Percentiles rank a stretch among this genome's conserved stretches.
Conservation (phyloP, 441 rosid species). For the Corymbia calophylla region DNA sequence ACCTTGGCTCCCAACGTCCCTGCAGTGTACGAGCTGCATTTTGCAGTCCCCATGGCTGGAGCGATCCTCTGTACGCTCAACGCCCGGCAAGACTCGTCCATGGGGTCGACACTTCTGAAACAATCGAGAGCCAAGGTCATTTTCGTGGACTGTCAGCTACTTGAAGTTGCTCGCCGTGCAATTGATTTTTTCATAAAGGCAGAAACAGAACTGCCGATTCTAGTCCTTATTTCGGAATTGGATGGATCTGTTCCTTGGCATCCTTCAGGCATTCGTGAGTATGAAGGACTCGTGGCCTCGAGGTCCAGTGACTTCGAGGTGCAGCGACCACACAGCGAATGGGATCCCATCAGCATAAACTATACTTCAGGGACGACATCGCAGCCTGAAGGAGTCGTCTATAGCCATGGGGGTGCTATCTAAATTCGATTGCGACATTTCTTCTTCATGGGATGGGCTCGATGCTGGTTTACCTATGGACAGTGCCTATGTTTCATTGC, state of each 20-base stretch:
- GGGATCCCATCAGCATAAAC: conserved; percentile 72
- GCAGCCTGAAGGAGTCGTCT: conserved; percentile 71
- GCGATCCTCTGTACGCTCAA: conserved; percentile 65
- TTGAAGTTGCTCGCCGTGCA: conserved; percentile 35
- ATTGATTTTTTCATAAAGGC: conserved; percentile 33
- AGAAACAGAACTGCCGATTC: conserved; percentile 22
- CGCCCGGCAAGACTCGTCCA: conserved; percentile 42
- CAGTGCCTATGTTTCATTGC: conserved; percentile 81
- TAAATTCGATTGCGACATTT: conserved; percentile 47
- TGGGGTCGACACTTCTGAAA: conserved; percentile 33
- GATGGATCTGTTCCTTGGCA: conserved; percentile 3
- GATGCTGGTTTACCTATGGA: conserved; percentile 56
- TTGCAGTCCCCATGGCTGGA: conserved; percentile 81
- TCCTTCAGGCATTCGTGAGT: conserved; percentile 19
- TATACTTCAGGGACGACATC: conserved; percentile 83
- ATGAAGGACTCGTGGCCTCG: conserved; percentile 36
- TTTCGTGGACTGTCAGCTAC: conserved; percentile 47
- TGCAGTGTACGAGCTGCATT: conserved; percentile 72
- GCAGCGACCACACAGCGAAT: conserved; percentile 43
- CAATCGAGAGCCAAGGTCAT: conserved; percentile 55
- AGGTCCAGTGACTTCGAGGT: conserved; percentile 33
- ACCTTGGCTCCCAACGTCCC: conserved; percentile 63
- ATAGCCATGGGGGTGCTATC: conserved; percentile 77
- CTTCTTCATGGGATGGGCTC: conserved; percentile 49
- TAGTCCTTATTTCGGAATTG: conserved; percentile 37